These are phyloP conservation scores for Botrytis fragariae DNA, from an alignment of 2,329 filamentous ascomycete genomes.

Conservation along the genomic window DNA sequence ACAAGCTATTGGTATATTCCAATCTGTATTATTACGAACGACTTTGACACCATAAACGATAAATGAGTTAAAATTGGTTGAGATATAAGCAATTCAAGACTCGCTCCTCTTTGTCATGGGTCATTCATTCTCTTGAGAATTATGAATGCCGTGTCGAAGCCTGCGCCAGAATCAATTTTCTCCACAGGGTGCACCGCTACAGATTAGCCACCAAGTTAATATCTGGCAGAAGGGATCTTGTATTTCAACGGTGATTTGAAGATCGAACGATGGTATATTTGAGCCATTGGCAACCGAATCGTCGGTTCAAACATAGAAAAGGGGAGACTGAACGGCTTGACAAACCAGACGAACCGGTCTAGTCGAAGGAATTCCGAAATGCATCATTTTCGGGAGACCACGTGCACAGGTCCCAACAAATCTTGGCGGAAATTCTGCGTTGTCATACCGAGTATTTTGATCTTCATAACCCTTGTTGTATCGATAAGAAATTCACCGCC, in stretches of 20 bases:
- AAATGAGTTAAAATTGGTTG: background rate
- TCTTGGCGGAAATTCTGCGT: slow-evolving; percentile 12
- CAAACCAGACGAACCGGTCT: background rate
- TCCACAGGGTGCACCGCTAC: background rate
- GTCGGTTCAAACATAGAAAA: background rate
- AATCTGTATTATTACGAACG: background rate
- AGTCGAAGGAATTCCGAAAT: background rate
- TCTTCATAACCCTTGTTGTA: slow-evolving; percentile 1
- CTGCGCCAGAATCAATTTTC: background rate
- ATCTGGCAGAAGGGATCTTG: background rate
- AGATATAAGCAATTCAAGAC: background rate
- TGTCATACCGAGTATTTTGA: background rate
- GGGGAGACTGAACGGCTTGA: background rate
- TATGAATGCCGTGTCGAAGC: background rate
- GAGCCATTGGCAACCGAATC: background rate
- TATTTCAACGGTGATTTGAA: background rate
- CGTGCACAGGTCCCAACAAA: background rate
- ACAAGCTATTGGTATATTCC: background rate
- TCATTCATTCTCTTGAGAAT: background rate
- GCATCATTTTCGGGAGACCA: background rate
- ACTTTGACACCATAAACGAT: background rate
- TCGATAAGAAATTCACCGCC: slow-evolving; percentile 13
- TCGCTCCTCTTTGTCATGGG: background rate
- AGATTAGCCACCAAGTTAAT: background rate
- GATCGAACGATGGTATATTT: background rate